Percentiles rank a stretch among this genome's conserved stretches.
Evolutionary conservation across 2,329 filamentous ascomycete genomes (phyloP).

Genomic region (Ceratocystis lukuohia): DNA sequence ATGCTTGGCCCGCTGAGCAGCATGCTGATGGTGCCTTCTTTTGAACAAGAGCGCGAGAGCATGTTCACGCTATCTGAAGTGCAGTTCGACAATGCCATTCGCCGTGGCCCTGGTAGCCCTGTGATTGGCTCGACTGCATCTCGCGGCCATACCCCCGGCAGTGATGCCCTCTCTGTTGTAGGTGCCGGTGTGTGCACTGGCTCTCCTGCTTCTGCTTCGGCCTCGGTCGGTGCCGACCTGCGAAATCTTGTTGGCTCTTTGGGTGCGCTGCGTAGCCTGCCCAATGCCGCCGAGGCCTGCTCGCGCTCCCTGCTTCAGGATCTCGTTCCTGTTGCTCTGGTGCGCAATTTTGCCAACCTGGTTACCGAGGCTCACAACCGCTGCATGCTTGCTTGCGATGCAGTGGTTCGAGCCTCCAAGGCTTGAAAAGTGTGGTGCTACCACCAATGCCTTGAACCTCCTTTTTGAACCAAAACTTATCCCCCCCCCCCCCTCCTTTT

Average conservation of each 20-base stretch:
- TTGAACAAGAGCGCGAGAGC: slow-evolving; percentile 78
- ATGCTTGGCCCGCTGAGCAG: slow-evolving; percentile 55
- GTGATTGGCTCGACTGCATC: slow-evolving; percentile 42
- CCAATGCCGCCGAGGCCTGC: slow-evolving; percentile 77
- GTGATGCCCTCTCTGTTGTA: not conserved
- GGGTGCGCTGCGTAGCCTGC: slow-evolving; percentile 57
- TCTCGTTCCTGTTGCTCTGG: slow-evolving; percentile 80
- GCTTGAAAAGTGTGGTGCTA: slow-evolving; percentile 9
- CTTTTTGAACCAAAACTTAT: slow-evolving; percentile 1
- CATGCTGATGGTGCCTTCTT: slow-evolving; percentile 57
- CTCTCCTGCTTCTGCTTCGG: slow-evolving; percentile 5
- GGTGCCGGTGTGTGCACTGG: slow-evolving; percentile 27
- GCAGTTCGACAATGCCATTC: slow-evolving; percentile 53
- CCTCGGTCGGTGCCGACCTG: slow-evolving; percentile 7
- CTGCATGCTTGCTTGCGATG: slow-evolving; percentile 1
- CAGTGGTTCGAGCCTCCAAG: slow-evolving; percentile 7
- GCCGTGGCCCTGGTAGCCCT: slow-evolving; percentile 45
- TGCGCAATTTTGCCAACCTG: slow-evolving; percentile 84
- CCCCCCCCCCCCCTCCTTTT: not conserved
- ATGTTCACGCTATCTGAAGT: slow-evolving; percentile 73
- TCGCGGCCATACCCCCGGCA: not conserved
- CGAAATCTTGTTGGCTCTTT: slow-evolving; percentile 30
- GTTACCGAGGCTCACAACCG: slow-evolving; percentile 54
- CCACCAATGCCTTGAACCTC: slow-evolving; percentile 8
- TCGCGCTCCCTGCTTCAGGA: slow-evolving; percentile 89